These are phyloP conservation scores for Ramalina peruviana DNA, from an alignment of 495 filamentous ascomycete genomes.

Conservation along the genomic window DNA sequence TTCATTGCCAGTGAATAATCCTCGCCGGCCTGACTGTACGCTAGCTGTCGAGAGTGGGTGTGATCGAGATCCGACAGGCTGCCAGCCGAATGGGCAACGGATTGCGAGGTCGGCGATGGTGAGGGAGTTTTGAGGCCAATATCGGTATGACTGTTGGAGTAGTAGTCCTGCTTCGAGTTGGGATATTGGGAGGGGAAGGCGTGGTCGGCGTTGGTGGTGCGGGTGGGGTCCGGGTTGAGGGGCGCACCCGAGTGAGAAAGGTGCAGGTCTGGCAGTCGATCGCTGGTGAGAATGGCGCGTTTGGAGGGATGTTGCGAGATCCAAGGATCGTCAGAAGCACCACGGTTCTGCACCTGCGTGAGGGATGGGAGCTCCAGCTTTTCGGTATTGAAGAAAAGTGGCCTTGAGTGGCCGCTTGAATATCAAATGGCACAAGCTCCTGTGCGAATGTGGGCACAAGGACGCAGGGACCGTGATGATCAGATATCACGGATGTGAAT, in stretches of 20 bases:
- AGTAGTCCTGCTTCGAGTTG: conserved; percentile 19
- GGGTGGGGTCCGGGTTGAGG: conserved; percentile 22
- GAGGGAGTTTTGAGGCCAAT: conserved; percentile 24
- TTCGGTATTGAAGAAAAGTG: conserved; percentile 51
- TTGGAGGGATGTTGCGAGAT: conserved; percentile 59
- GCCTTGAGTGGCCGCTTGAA: conserved; percentile 23
- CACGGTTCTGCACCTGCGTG: conserved; percentile 81
- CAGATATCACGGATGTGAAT: conserved; percentile 18
- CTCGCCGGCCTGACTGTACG: conserved; percentile 3
- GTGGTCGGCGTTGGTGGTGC: conserved; percentile 28
- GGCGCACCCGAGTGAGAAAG: conserved; percentile 39
- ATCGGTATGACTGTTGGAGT: conserved; percentile 1
- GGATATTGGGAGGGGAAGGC: conserved; percentile 36
- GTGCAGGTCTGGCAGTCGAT: conserved; percentile 66
- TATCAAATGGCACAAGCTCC: background rate
- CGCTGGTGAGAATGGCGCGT: conserved; percentile 53
- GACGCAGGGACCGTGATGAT: no score
- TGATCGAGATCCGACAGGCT: conserved; percentile 13
- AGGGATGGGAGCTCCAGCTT: conserved; percentile 98
- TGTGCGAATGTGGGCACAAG: no score
- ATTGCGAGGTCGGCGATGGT: conserved; percentile 29
- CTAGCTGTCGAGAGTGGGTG: conserved; percentile 7
- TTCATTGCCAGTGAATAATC: conserved; percentile 46
- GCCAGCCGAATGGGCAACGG: conserved; percentile 8
- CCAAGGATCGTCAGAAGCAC: conserved; percentile 63